Percentiles rank a stretch among this genome's conserved stretches.
phyloP scores from a whole-genome alignment of 208 protist genomes.

The Trypanosoma mega region DNA sequence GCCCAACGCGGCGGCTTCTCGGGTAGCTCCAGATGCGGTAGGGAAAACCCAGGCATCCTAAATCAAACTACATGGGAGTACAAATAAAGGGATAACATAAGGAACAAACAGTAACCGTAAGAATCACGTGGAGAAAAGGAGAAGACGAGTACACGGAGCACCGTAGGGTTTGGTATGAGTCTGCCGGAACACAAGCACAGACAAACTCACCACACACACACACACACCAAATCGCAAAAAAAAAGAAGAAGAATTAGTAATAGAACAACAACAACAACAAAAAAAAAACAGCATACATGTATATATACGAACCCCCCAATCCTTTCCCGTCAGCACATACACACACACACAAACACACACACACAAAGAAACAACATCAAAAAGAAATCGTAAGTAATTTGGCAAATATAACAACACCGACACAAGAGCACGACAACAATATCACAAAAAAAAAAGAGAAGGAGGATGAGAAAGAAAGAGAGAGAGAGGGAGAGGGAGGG shows the following conservation, averaged over 20 bases:
- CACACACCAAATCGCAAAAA: no score
- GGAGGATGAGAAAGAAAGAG: neutral
- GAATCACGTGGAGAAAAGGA: neutral
- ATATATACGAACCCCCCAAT: neutral
- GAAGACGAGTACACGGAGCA: no score
- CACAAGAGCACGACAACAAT: no score
- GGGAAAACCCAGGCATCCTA: constrained; percentile 24
- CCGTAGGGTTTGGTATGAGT: no score
- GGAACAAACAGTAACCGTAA: neutral
- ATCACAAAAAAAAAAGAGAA: constrained; percentile 1
- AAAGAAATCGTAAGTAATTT: neutral
- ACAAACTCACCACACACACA: no score
- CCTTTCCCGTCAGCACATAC: neutral
- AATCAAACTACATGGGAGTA: neutral
- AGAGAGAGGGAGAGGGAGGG: neutral
- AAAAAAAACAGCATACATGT: constrained; percentile 9
- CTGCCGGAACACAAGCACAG: no score
- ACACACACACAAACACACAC: neutral
- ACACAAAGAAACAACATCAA: neutral
- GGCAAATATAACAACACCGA: neutral
- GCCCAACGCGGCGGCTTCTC: neutral
- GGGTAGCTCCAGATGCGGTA: constrained; percentile 13
- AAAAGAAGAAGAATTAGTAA: no score
- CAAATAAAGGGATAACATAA: neutral
- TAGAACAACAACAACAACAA: no score